Base-by-base conservation (phyloP, 352 stramenopile species). In the Phytophthora idaei region DNA sequence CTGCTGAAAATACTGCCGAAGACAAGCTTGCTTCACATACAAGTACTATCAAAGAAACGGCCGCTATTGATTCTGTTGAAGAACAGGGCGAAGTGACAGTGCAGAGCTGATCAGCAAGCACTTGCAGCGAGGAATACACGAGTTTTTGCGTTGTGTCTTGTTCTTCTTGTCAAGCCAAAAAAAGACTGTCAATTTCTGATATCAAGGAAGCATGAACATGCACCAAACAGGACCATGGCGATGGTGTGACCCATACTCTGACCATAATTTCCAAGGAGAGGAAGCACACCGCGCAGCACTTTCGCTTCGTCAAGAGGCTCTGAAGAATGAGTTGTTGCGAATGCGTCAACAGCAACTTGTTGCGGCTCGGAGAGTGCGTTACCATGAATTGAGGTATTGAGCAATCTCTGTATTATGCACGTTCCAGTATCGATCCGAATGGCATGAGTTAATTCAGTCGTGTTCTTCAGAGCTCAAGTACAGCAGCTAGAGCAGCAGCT, bases 401-500 rank as follows among this genome's bases (percentile, higher is more conserved):
- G 1, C 44, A 49, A 49, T 14, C 21, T 12, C n/a, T 21, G 17
- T n/a, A 25, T 8, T 46, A 10, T 14, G 47, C n/a, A 15, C n/a
- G 15, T 28, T 41, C 3, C n/a, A 6, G 25, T 31, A 39, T 39
- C 14, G 14, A 21, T 29, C 42, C 42, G 21, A 42, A 32, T 12
- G 17, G n/a, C 5, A 39, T 34, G 42, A 32, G 14, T 31, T 51
- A 46, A 47, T 67, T 36, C 32, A 10, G 44, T 45, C 17, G 21
- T 57, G 46, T 57, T 32, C 14, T 49, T 3, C 45, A 82, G 76
- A 42, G 47, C 55, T 34, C 71, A 82, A 41, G 21, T 81, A 11
- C 57, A 73, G 17, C 61, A 58, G 7, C 71, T 84, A 29, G 73
- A 84, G 53, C 29, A 50, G 6, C 74, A 78, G 28, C 37, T 80